phyloP scores from a whole-genome alignment of 768 basidiomycete genomes.

The Lentinula aciculospora region DNA sequence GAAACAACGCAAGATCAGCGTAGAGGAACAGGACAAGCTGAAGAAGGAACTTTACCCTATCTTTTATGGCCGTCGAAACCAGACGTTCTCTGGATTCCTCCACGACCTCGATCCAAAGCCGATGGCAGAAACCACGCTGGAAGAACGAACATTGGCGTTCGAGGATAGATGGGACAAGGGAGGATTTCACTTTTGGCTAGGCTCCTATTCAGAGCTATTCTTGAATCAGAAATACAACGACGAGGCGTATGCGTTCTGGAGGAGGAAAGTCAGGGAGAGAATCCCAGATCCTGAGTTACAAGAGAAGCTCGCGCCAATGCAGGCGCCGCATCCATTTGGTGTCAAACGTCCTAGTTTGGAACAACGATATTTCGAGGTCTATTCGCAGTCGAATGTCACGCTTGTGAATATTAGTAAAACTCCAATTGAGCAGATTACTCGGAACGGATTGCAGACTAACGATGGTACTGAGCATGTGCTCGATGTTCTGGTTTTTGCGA shows the following conservation, averaged over 20 bases:
- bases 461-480: slow-evolving; percentile 3
- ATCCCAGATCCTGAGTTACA: neutral
- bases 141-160: slow-evolving; percentile 7
- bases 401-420: slow-evolving; percentile 1
- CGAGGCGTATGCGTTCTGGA: slow-evolving; percentile 6
- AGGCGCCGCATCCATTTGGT: slow-evolving; percentile 4
- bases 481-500: slow-evolving; percentile 5
- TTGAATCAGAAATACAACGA: neutral
- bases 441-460: neutral
- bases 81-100: slow-evolving; percentile 4
- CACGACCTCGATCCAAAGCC: neutral
- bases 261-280: slow-evolving; percentile 2
- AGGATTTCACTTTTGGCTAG: slow-evolving; percentile 6
- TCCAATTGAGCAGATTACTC: slow-evolving; percentile 2
- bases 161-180: slow-evolving; percentile 11
- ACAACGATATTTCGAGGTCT: slow-evolving; percentile 3
- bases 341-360: slow-evolving; percentile 3
- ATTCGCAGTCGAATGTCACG: neutral
- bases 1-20: neutral
- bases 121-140: neutral
- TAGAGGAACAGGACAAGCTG: neutral
- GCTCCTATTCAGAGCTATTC: slow-evolving; percentile 3
- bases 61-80: neutral
- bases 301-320: slow-evolving; percentile 6
- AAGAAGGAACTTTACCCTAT: neutral